phyloP scores from a whole-genome alignment of 1,284 basidiomycete species.

The Mycena citricolor region DNA sequence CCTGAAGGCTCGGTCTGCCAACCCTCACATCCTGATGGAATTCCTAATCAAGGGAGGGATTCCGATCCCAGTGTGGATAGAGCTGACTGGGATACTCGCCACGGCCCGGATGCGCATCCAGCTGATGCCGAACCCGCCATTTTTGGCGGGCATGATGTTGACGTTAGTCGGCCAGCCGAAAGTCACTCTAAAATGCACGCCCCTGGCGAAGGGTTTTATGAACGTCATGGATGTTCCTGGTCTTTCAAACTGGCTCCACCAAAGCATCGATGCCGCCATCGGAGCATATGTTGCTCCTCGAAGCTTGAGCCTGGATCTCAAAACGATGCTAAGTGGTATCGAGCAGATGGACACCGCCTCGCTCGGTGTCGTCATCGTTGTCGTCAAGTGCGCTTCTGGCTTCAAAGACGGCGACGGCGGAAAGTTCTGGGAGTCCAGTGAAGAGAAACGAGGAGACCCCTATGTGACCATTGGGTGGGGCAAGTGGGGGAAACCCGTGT shows the following conservation, averaged over 20 bases:
- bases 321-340: slow-evolving; percentile 58
- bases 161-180: slow-evolving; percentile 79
- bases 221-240: slow-evolving; percentile 83
- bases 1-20: slow-evolving; percentile 41
- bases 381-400: slow-evolving; percentile 62
- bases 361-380: slow-evolving; percentile 67
- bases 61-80: slow-evolving; percentile 66
- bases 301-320: slow-evolving; percentile 73
- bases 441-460: slow-evolving; percentile 33
- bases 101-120: slow-evolving; percentile 77
- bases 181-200: slow-evolving; percentile 73
- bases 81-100: slow-evolving; percentile 73
- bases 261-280: slow-evolving; percentile 69
- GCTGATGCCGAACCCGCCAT: slow-evolving; percentile 75
- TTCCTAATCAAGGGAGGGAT: slow-evolving; percentile 45
- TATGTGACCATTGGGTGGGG: slow-evolving; percentile 44
- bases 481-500: slow-evolving; percentile 63
- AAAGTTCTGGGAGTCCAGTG: slow-evolving; percentile 33
- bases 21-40: slow-evolving; percentile 73
- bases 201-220: slow-evolving; percentile 65
- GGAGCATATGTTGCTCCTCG: slow-evolving; percentile 66
- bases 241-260: slow-evolving; percentile 75
- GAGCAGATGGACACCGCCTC: slow-evolving; percentile 72
- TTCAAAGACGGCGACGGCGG: slow-evolving; percentile 54
- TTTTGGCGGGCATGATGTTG: slow-evolving; percentile 45